Conservation (phyloP, 2,329 filamentous ascomycete species). For the Purpureocillium takamizusanense region DNA sequence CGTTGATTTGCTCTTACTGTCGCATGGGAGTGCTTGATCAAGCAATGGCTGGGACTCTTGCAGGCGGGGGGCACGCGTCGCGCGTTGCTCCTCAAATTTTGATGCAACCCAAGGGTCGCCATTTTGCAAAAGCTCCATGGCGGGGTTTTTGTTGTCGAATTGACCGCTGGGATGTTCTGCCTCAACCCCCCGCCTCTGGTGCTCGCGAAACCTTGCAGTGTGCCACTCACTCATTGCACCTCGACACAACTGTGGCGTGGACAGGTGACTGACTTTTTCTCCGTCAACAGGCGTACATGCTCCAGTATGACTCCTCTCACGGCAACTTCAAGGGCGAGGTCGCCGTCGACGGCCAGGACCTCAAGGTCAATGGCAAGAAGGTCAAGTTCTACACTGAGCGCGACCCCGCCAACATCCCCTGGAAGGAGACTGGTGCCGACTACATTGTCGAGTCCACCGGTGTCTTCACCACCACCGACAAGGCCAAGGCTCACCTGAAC, state of each 20-base stretch:
- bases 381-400: constrained; percentile 92
- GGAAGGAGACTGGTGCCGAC: constrained; percentile 75
- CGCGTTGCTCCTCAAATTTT: too few relatives aligned
- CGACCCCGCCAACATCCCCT: constrained; percentile 84
- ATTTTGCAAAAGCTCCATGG: too few relatives aligned
- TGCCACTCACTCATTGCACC: background rate
- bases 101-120: too few relatives aligned
- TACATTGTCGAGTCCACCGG: constrained; percentile 97
- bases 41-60: too few relatives aligned
- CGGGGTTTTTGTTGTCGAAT: too few relatives aligned
- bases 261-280: too few relatives aligned
- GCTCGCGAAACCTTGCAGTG: too few relatives aligned
- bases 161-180: too few relatives aligned
- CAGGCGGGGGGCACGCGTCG: too few relatives aligned
- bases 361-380: constrained; percentile 88
- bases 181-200: too few relatives aligned
- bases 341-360: constrained; percentile 58
- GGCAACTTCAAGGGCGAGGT: constrained; percentile 92
- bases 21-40: too few relatives aligned
- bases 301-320: constrained; percentile 98
- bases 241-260: background rate
- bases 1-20: too few relatives aligned
- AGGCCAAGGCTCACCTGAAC: constrained; percentile 88
- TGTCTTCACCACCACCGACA: constrained; percentile 98
- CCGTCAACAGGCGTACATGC: constrained; percentile 81